Evolutionary conservation across 2,329 filamentous ascomycete genomes (phyloP).

Genomic region (Sclerotinia trifoliorum): DNA sequence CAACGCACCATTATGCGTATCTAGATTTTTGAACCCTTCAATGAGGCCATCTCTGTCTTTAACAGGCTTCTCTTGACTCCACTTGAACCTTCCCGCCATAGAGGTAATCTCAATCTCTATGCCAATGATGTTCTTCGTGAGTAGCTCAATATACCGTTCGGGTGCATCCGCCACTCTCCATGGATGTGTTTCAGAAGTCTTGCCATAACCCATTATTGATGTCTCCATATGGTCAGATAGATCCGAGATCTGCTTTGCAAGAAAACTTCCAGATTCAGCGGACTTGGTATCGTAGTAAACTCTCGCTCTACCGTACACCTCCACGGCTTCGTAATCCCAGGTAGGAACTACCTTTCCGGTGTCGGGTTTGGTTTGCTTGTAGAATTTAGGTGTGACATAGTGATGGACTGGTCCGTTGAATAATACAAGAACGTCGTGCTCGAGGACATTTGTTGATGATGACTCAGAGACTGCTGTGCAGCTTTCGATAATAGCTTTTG

Average conservation of each 20-base stretch:
- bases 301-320: slow-evolving; percentile 59
- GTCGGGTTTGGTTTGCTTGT: slow-evolving; percentile 61
- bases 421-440: slow-evolving; percentile 59
- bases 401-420: slow-evolving; percentile 60
- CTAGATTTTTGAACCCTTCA: slow-evolving; percentile 51
- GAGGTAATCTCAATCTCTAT: slow-evolving; percentile 57
- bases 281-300: slow-evolving; percentile 53
- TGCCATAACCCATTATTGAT: slow-evolving; percentile 55
- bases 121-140: slow-evolving; percentile 60
- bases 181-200: slow-evolving; percentile 40
- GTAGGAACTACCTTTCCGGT: slow-evolving; percentile 68
- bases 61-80: slow-evolving; percentile 58
- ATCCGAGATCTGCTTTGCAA: slow-evolving; percentile 53
- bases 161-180: slow-evolving; percentile 62
- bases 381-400: slow-evolving; percentile 69
- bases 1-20: background rate
- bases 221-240: slow-evolving; percentile 53
- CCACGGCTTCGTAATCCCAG: slow-evolving; percentile 67
- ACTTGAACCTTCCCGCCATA: slow-evolving; percentile 63
- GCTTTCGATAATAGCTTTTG: slow-evolving; percentile 57
- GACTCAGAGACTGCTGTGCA: slow-evolving; percentile 29
- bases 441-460: slow-evolving; percentile 37
- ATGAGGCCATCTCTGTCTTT: slow-evolving; percentile 58
- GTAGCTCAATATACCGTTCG: slow-evolving; percentile 52
- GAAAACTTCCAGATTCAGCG: slow-evolving; percentile 47